phyloP scores from a whole-genome alignment of 257 asterid species.

The Handroanthus guayacan region DNA sequence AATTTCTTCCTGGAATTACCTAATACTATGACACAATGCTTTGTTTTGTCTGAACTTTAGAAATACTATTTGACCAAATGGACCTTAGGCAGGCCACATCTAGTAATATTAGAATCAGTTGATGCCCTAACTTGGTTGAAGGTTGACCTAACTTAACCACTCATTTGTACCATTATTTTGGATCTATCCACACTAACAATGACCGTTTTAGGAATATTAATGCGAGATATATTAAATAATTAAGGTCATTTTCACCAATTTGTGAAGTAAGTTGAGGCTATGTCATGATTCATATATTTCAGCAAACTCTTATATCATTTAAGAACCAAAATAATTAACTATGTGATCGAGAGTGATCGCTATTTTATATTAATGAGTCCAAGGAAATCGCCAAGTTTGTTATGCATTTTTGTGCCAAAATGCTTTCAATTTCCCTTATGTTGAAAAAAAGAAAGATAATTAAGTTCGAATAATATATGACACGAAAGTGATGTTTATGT shows the following conservation, averaged over 20 bases:
- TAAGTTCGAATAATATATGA: no score
- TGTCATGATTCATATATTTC: background rate
- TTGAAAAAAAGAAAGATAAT: no score
- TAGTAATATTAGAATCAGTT: constrained; percentile 23
- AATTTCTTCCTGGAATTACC: background rate
- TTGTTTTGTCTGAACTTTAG: background rate
- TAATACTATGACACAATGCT: background rate
- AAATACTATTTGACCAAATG: constrained; percentile 3
- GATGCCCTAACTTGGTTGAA: constrained; percentile 42
- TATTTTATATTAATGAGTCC: no score
- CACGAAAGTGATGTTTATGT: no score
- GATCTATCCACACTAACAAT: background rate
- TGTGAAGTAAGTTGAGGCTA: background rate
- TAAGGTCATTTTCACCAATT: background rate
- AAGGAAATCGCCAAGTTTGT: no score
- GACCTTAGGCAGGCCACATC: background rate
- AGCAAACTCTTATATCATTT: background rate
- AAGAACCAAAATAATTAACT: no score
- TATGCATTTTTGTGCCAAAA: no score
- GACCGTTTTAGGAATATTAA: background rate
- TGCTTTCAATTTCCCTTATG: no score
- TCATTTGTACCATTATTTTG: constrained; percentile 26
- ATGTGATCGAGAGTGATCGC: no score
- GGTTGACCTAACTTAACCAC: constrained; percentile 49
- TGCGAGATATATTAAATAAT: background rate